phyloP scores from a whole-genome alignment of 164 flowering plant genomes.

The Tetracentron sinense region DNA sequence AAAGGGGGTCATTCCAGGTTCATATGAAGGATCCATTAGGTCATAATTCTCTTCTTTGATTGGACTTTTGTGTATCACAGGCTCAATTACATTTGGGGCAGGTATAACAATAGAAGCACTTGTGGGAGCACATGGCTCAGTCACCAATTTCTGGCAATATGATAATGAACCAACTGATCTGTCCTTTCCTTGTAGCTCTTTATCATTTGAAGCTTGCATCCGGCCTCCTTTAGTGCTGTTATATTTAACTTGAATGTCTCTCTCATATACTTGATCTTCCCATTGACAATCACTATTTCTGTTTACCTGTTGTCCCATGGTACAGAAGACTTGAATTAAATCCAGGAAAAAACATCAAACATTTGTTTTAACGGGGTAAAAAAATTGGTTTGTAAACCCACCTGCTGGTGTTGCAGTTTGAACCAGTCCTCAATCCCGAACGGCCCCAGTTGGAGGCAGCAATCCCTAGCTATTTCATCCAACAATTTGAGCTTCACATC shows the following conservation, averaged over 20 bases:
- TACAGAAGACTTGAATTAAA: not conserved
- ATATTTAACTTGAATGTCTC: constrained; percentile 1
- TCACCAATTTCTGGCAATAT: not conserved
- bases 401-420: constrained; percentile 33
- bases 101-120: constrained; percentile 13
- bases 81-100: constrained; percentile 1
- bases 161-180: constrained; percentile 7
- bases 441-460: constrained; percentile 28
- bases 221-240: constrained; percentile 3
- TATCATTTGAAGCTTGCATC: constrained; percentile 5
- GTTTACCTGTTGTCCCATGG: constrained; percentile 12
- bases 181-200: constrained; percentile 17
- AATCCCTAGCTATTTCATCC: constrained; percentile 50
- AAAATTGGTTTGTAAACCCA: not conserved
- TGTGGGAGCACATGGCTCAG: not conserved
- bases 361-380: not conserved
- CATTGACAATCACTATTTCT: not conserved
- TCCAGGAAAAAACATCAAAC: not conserved
- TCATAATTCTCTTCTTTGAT: constrained; percentile 3
- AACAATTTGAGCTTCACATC: constrained; percentile 51
- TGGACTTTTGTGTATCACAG: not conserved
- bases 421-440: constrained; percentile 32
- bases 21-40: not conserved
- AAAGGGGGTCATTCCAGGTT: not conserved
- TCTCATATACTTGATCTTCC: constrained; percentile 2